Percentiles rank a stretch among this genome's conserved stretches.
These are phyloP conservation scores for Hyaloscypha variabilis DNA, from an alignment of 495 filamentous ascomycete species.

Conservation along the genomic window DNA sequence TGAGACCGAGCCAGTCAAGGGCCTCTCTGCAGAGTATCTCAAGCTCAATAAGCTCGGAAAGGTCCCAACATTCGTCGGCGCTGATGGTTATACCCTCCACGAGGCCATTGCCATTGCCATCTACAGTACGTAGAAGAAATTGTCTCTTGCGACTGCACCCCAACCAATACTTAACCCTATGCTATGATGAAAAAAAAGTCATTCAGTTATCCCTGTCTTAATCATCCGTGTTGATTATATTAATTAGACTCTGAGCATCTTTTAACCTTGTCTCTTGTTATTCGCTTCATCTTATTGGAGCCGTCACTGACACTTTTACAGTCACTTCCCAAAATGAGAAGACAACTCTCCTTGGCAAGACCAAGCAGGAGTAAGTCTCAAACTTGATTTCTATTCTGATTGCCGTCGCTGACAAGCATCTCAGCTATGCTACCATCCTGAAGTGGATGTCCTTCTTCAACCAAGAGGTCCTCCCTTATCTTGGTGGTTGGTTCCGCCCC, in stretches of 20 bases:
- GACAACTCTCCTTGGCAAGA: constrained; percentile 97
- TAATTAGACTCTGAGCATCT: constrained; percentile 57
- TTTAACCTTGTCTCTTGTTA: constrained; percentile 1
- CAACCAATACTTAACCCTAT: constrained; percentile 22
- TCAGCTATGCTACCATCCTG: constrained; percentile 88
- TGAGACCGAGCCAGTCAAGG: constrained; percentile 62
- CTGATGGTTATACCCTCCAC: constrained; percentile 85
- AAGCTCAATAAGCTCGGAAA: constrained; percentile 86
- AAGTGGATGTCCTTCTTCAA: constrained; percentile 96
- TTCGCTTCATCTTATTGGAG: constrained; percentile 11
- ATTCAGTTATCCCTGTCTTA: constrained; percentile 99
- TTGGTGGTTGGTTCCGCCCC: constrained; percentile 88
- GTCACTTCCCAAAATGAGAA: constrained; percentile 99
- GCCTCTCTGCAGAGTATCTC: constrained; percentile 70
- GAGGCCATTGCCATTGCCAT: constrained; percentile 96
- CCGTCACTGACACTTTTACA: constrained; percentile 47
- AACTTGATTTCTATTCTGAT: neutral
- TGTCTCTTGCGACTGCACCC: constrained; percentile 7
- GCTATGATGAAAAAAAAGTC: constrained; percentile 81
- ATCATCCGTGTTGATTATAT: constrained; percentile 77
- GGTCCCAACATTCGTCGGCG: constrained; percentile 89
- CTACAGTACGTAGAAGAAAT: constrained; percentile 74
- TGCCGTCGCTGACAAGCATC: constrained; percentile 28
- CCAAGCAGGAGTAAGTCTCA: constrained; percentile 87
- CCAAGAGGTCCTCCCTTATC: constrained; percentile 71